A percentile compares a stretch with the other conserved stretches of the same genome.
phyloP scores from a whole-genome alignment of 1,139 yeast genomes.

The Barnettozyma hawaiiensis region DNA sequence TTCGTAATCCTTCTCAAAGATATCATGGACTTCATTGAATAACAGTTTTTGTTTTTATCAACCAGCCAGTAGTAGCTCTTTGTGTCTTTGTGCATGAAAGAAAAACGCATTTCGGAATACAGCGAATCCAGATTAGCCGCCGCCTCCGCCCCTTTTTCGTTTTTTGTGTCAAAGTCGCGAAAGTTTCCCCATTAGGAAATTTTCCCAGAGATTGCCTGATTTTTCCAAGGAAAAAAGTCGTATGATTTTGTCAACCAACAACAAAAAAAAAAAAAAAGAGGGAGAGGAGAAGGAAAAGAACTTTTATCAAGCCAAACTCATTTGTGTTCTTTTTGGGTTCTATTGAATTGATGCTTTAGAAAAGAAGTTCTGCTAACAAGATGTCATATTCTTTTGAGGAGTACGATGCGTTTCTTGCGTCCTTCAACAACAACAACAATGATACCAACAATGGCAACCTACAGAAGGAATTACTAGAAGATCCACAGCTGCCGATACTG shows the following conservation, averaged over 20 bases:
- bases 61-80: no score
- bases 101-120: no score
- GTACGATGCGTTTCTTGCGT: slow-evolving; percentile 27
- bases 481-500: slow-evolving; percentile 10
- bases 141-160: background rate
- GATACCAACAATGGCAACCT: slow-evolving; percentile 1
- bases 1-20: no score
- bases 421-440: slow-evolving; percentile 17
- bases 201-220: slow-evolving; percentile 2
- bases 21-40: no score
- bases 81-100: no score
- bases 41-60: no score
- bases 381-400: slow-evolving; percentile 27
- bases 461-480: slow-evolving; percentile 1
- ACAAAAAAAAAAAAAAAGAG: no score
- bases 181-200: background rate
- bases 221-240: slow-evolving; percentile 12
- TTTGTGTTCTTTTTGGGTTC: no score
- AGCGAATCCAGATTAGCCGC: no score
- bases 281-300: background rate
- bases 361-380: background rate
- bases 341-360: background rate
- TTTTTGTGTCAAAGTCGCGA: slow-evolving; percentile 4
- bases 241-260: slow-evolving; percentile 16
- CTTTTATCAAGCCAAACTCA: slow-evolving; percentile 6